These are phyloP conservation scores for Fragaria ananassa DNA, from an alignment of 306 rosid genomes.

Conservation along the genomic window DNA sequence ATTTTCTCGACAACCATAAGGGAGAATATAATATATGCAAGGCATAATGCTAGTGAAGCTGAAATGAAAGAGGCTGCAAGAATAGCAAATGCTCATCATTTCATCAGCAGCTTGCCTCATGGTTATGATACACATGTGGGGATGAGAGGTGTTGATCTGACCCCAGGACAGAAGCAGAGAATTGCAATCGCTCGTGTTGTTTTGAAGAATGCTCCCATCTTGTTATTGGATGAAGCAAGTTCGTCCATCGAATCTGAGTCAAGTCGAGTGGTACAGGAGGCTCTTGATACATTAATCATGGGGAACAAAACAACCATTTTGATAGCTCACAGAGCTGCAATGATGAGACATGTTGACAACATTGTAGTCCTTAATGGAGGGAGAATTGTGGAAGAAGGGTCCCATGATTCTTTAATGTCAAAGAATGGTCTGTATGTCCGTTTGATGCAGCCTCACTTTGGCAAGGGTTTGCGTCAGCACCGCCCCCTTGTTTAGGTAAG, in stretches of 20 bases:
- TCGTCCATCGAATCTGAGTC: slow-evolving; percentile 98
- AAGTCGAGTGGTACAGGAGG: slow-evolving; percentile 98
- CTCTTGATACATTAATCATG: slow-evolving; percentile 95
- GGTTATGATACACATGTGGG: slow-evolving; percentile 99
- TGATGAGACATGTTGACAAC: slow-evolving; percentile 98
- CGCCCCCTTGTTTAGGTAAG: slow-evolving; percentile 57
- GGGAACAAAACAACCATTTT: slow-evolving; percentile 98
- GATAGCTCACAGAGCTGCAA: slow-evolving; percentile 97
- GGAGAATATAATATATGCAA: slow-evolving; percentile 95
- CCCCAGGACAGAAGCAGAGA: slow-evolving; percentile 99
- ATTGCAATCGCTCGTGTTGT: slow-evolving; percentile 96
- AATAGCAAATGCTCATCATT: slow-evolving; percentile 98
- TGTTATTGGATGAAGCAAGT: slow-evolving; percentile 96
- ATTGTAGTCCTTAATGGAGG: slow-evolving; percentile 99
- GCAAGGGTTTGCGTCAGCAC: slow-evolving; percentile 90
- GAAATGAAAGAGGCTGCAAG: slow-evolving; percentile 99
- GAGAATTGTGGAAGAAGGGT: slow-evolving; percentile 92
- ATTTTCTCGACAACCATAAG: slow-evolving; percentile 94
- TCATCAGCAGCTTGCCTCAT: slow-evolving; percentile 95
- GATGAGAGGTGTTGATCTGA: slow-evolving; percentile 97
- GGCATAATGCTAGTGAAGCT: slow-evolving; percentile 98
- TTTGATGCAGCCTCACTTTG: slow-evolving; percentile 98
- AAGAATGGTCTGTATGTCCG: slow-evolving; percentile 92
- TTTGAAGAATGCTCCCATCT: slow-evolving; percentile 91
- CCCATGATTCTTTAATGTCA: slow-evolving; percentile 70